These are phyloP conservation scores for Ilyonectria sp. DNA, from an alignment of 2,329 filamentous ascomycete genomes.

Conservation along the genomic window DNA sequence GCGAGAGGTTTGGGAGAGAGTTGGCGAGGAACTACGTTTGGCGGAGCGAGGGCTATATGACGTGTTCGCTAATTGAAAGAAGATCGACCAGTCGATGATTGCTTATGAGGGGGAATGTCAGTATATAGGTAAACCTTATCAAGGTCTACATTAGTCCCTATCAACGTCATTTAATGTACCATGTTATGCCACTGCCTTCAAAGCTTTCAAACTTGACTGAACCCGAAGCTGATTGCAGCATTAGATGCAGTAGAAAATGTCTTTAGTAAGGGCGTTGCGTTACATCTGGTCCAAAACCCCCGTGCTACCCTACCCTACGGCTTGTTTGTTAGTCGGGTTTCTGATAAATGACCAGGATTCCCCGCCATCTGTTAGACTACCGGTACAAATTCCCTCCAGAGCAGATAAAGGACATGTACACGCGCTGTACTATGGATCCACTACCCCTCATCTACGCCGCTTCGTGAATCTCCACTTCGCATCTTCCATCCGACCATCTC, in stretches of 20 bases:
- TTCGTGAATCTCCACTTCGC: neutral
- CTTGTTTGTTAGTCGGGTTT: neutral
- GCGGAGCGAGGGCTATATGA: neutral
- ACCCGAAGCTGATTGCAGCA: too few species aligned
- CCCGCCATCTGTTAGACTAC: neutral
- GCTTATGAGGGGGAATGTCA: too few species aligned
- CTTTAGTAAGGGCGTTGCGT: too few species aligned
- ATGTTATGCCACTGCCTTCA: too few species aligned
- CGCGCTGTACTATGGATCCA: neutral
- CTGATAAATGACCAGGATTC: neutral
- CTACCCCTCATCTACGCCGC: neutral
- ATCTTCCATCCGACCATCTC: neutral
- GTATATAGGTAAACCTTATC: too few species aligned
- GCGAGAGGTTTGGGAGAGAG: conserved; percentile 1
- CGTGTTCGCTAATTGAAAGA: neutral
- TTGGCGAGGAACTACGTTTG: neutral
- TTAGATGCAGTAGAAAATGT: too few species aligned
- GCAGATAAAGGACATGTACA: neutral
- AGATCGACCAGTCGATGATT: too few species aligned
- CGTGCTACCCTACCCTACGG: neutral
- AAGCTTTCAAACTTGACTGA: too few species aligned
- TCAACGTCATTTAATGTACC: too few species aligned
- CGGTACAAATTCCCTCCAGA: neutral
- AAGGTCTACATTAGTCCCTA: too few species aligned
- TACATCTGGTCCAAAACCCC: too few species aligned